Base-by-base conservation (phyloP, 2,329 filamentous ascomycete species). In the Colletotrichum sojae region DNA sequence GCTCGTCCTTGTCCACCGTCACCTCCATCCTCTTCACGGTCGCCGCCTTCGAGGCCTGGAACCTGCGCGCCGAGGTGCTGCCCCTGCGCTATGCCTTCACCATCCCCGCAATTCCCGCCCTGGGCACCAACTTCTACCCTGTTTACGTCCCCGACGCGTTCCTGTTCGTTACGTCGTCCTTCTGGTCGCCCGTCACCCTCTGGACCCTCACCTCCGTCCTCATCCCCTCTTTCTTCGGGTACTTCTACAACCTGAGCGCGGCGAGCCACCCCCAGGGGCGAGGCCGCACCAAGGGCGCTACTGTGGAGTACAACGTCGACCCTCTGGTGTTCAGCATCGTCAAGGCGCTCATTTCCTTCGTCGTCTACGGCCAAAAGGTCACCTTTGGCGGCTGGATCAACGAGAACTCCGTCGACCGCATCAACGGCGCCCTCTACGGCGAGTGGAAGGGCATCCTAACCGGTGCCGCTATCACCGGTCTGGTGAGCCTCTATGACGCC, bases 261-360 rank as follows among this genome's bases (percentile, higher is more conserved):
- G 86, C 84, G 75, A 83, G 78, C 75, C 80, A 78, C 76, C 71
- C 76, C 72, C 69, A 77, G 74, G 75, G 78, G 51, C 82, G 83
- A 72, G 84, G 83, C 73, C 85, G 84, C 76, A 40, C 53, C 36
- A 67, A 43, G 46, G 36, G 36, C 16, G 46, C 62, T 16, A 67
- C 71, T 22, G 78, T 82, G 46, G 87, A 89, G 72, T 90, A 91
- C 72, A 83, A 85, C 6, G 90, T 95, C 72, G 96, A 99, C 78
- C 95, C 95, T 4, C 83, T 98, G 77, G 92, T 91, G 22, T 99
- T 97, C 83, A 97, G 95, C 83, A 90, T 98, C 66, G 89, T 89
- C 74, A 97, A 97, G 84, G 95, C 92, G 0, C 78, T 98, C 63
- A 81, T 95, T 68, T 90, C 93, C 8, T 97, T 92, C 79, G 86